Percentiles rank a stretch among this genome's conserved stretches.
Evolutionary conservation across 2,329 filamentous ascomycete genomes (phyloP).

Genomic region (Cladosporium sp.): DNA sequence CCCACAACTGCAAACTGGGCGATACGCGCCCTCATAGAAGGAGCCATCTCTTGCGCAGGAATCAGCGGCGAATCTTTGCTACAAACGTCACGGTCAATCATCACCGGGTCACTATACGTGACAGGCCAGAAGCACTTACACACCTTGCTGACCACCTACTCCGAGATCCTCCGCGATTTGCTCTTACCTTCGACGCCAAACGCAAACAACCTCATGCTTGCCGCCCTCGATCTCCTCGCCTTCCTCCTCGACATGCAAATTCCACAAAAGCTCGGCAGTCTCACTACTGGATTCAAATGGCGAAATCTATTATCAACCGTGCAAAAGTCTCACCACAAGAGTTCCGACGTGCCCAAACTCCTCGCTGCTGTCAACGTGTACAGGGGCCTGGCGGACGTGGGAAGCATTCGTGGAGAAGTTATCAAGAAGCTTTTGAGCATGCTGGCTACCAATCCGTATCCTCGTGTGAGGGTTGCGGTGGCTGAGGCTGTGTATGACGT

Average conservation of each 20-base stretch:
- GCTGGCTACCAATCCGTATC: slow-evolving; percentile 72
- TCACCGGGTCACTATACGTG: slow-evolving; percentile 44
- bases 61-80: slow-evolving; percentile 73
- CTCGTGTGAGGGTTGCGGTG: slow-evolving; percentile 54
- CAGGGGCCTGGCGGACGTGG: slow-evolving; percentile 58
- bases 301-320: slow-evolving; percentile 63
- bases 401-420: slow-evolving; percentile 51
- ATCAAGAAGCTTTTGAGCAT: slow-evolving; percentile 66
- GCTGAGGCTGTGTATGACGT: slow-evolving; percentile 39
- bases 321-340: slow-evolving; percentile 78
- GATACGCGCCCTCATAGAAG: slow-evolving; percentile 52
- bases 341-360: slow-evolving; percentile 74
- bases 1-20: slow-evolving; percentile 26
- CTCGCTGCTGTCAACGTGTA: slow-evolving; percentile 78
- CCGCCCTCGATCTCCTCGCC: slow-evolving; percentile 69
- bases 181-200: slow-evolving; percentile 4
- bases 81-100: slow-evolving; percentile 61
- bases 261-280: slow-evolving; percentile 33
- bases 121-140: slow-evolving; percentile 10
- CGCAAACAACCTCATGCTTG: slow-evolving; percentile 30
- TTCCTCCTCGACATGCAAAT: slow-evolving; percentile 57
- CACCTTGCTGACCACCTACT: slow-evolving; percentile 21
- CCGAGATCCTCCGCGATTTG: slow-evolving; percentile 19
- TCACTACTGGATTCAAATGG: slow-evolving; percentile 54
- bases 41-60: slow-evolving; percentile 68